Base-by-base conservation (phyloP, 1,284 basidiomycete species). In the Malassezia cuniculi region DNA sequence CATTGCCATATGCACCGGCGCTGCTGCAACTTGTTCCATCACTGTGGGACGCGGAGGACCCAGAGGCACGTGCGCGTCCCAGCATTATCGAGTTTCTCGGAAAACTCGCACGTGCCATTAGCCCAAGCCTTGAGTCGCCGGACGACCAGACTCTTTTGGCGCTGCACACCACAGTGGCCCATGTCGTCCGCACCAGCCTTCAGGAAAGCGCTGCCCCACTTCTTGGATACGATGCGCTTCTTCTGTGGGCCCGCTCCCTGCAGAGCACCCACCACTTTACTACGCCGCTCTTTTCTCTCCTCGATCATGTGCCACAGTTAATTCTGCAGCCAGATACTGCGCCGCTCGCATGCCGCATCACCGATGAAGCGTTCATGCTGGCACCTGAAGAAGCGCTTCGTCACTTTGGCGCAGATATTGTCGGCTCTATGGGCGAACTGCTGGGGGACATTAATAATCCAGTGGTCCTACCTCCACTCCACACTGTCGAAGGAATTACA, bases 31-130 rank as follows among this genome's bases (percentile, higher is more conserved):
- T 66, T 10, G 53, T 65, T 0, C 60, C 63, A 6, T 38, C 42
- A 20, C 50, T 66, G 12, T 66, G 63, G 63, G 46, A 40, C 39
- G 50, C 53, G 12, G 51, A 54, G 3, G 62, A 65, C 41, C 50
- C 52, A 5, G 52, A 63, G 15, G 57, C 48, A 43, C 60, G 60
- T 26, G 48, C 52, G 12, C 40, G 47, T 20, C 61, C 60, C 4
- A 55, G 56, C 31, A 46, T 66, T 29, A 50, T 66, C n/a, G 51
- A 55, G 17, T 58, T 63, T 31, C 41, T 63, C 21, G 48, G 50
- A 17, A 63, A 62, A 29, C 46, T 65, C n/a, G 39, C 61, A 15
- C 44, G 53, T 3, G 55, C 57, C 20, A 48, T 55, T 30, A 52
- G 55, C 36, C 49, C 58, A 33, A 40, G 53, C 2, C 46, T 52